Conservation (phyloP, 495 filamentous ascomycete genomes). For the Neurospora sp. region DNA sequence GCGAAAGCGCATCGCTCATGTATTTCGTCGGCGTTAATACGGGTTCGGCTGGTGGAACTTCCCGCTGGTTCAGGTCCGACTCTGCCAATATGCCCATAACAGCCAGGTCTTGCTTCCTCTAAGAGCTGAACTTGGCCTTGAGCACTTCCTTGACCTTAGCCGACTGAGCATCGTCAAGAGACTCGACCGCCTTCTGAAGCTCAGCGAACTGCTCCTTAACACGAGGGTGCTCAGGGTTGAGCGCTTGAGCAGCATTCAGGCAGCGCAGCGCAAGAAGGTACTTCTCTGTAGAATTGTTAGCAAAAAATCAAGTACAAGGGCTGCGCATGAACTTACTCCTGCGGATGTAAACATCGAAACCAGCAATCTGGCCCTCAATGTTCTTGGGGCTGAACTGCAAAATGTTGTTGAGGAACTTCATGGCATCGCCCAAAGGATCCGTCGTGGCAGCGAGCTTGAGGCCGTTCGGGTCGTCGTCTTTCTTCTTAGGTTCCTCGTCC, state of each 20-base stretch:
- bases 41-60: background rate
- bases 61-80: background rate
- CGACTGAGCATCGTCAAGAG: slow-evolving; percentile 42
- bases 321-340: slow-evolving; percentile 46
- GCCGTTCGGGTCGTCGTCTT: slow-evolving; percentile 81
- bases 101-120: slow-evolving; percentile 18
- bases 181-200: slow-evolving; percentile 56
- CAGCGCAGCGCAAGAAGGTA: slow-evolving; percentile 77
- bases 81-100: background rate
- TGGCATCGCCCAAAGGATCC: slow-evolving; percentile 73
- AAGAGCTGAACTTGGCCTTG: slow-evolving; percentile 47
- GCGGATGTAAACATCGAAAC: slow-evolving; percentile 82
- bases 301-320: background rate
- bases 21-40: background rate
- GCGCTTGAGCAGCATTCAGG: slow-evolving; percentile 57
- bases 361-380: slow-evolving; percentile 71
- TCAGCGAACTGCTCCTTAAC: slow-evolving; percentile 66
- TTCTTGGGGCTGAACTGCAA: slow-evolving; percentile 75
- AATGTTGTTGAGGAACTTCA: slow-evolving; percentile 74
- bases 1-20: background rate
- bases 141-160: slow-evolving; percentile 55
- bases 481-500: slow-evolving; percentile 56
- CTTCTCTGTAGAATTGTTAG: slow-evolving; percentile 48
- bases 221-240: slow-evolving; percentile 63
- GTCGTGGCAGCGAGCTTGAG: slow-evolving; percentile 64